phyloP scores from a whole-genome alignment of 345 rosid genomes.

The Gossypium bickii region DNA sequence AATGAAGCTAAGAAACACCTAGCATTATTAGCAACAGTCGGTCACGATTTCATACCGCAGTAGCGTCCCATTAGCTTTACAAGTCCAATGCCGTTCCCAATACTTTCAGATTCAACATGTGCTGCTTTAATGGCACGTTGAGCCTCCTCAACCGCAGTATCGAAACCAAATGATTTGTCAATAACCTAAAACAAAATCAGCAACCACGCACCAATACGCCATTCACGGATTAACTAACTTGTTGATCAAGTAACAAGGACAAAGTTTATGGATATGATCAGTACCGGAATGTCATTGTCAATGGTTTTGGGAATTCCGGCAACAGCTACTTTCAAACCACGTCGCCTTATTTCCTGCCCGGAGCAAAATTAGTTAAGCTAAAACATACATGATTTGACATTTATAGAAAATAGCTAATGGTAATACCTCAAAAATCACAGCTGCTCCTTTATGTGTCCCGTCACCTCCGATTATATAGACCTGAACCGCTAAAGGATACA shows the following conservation, averaged over 20 bases:
- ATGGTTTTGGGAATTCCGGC: constrained; percentile 92
- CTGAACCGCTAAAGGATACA: constrained; percentile 29
- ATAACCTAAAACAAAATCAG: constrained; percentile 54
- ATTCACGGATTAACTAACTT: neutral
- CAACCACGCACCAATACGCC: constrained; percentile 8
- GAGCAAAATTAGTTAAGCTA: constrained; percentile 4
- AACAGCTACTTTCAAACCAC: constrained; percentile 76
- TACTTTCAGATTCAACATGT: constrained; percentile 80
- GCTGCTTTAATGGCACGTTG: constrained; percentile 94
- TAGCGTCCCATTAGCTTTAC: constrained; percentile 91
- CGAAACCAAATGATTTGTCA: constrained; percentile 91
- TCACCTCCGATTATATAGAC: constrained; percentile 85
- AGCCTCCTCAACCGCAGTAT: constrained; percentile 94
- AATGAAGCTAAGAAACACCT: neutral
- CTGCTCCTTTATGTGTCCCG: constrained; percentile 78
- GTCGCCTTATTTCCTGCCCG: constrained; percentile 68
- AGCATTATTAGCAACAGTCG: neutral
- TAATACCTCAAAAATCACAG: constrained; percentile 58
- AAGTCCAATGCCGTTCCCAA: constrained; percentile 72
- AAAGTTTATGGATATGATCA: constrained; percentile 11
- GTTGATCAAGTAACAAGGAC: neutral
- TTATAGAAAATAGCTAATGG: neutral
- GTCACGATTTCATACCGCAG: constrained; percentile 45
- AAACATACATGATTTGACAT: neutral
- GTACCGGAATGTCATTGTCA: constrained; percentile 91